Conservation (phyloP, 371 early-diverging fungal species). For the Sporodiniella umbellata region DNA sequence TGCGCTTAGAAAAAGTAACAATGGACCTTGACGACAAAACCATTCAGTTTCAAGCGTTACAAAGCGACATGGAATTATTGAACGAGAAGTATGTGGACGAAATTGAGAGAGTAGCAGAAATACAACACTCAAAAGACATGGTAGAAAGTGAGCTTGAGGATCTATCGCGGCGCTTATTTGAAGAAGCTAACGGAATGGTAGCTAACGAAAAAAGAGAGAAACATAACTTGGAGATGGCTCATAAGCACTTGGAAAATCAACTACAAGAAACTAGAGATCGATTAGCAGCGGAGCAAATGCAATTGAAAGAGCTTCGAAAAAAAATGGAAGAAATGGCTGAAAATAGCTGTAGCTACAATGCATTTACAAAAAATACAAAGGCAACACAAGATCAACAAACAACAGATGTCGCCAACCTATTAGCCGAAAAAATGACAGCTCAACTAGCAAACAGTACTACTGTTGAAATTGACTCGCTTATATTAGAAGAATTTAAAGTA, state of each 20-base stretch:
- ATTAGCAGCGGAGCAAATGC: slow-evolving; percentile 71
- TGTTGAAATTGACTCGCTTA: slow-evolving; percentile 57
- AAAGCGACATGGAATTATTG: slow-evolving; percentile 53
- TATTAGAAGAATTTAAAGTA: slow-evolving; percentile 78
- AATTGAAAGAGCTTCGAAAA: slow-evolving; percentile 69
- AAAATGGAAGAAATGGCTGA: slow-evolving; percentile 65
- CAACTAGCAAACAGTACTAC: slow-evolving; percentile 4
- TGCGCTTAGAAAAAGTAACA: slow-evolving; percentile 44
- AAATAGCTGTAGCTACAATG: neutral
- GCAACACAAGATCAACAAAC: slow-evolving; percentile 19
- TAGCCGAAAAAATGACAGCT: slow-evolving; percentile 7
- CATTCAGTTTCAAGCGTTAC: slow-evolving; percentile 43
- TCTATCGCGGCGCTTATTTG: slow-evolving; percentile 82
- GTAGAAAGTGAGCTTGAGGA: slow-evolving; percentile 93
- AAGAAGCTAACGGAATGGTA: slow-evolving; percentile 93
- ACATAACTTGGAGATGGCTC: slow-evolving; percentile 55
- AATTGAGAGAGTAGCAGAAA: slow-evolving; percentile 87
- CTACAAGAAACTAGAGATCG: slow-evolving; percentile 68
- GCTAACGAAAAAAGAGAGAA: slow-evolving; percentile 76
- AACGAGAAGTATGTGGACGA: slow-evolving; percentile 78
- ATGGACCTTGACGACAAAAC: slow-evolving; percentile 43
- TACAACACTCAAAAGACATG: slow-evolving; percentile 85
- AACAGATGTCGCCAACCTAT: slow-evolving; percentile 10
- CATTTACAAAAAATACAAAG: neutral
- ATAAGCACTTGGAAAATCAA: slow-evolving; percentile 58